phyloP scores from a whole-genome alignment of 345 rosid species.

The Noccaea caerulescens region DNA sequence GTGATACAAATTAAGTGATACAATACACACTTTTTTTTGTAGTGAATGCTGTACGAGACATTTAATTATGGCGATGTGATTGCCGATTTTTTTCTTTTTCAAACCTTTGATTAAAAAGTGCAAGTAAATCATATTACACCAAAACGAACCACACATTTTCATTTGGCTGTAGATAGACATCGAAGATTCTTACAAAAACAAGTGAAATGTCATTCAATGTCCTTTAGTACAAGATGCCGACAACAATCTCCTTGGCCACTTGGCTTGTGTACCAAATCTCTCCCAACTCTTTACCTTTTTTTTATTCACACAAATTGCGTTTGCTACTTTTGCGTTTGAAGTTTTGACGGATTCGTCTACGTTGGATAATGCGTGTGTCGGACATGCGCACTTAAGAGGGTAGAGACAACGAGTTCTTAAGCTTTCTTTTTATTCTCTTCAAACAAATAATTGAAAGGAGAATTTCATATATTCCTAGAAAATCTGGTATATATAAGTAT shows the following conservation, averaged over 20 bases:
- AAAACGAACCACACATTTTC: slow-evolving; percentile 19
- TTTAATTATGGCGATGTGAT: slow-evolving; percentile 37
- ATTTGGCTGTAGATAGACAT: slow-evolving; percentile 20
- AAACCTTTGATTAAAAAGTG: slow-evolving; percentile 25
- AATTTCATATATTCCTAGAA: slow-evolving; percentile 25
- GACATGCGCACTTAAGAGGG: slow-evolving; percentile 44
- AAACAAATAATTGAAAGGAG: neutral
- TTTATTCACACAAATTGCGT: slow-evolving; percentile 30
- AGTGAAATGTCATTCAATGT: slow-evolving; percentile 27
- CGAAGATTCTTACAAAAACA: slow-evolving; percentile 31
- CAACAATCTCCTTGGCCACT: slow-evolving; percentile 39
- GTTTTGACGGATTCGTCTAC: slow-evolving; percentile 25
- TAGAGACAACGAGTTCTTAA: slow-evolving; percentile 14
- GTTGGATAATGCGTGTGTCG: slow-evolving; percentile 42
- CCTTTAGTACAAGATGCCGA: slow-evolving; percentile 43
- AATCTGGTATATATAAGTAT: slow-evolving; percentile 11
- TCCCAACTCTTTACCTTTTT: slow-evolving; percentile 21
- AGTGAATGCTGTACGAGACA: slow-evolving; percentile 27
- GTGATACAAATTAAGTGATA: too few relatives aligned
- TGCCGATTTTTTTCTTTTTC: slow-evolving; percentile 11
- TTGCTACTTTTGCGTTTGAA: slow-evolving; percentile 32
- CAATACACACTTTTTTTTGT: too few relatives aligned
- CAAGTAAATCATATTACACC: slow-evolving; percentile 25
- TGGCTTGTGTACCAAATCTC: slow-evolving; percentile 32
- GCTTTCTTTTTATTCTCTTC: slow-evolving; percentile 20